These are phyloP conservation scores for Acephala macrosclerotiorum DNA, from an alignment of 2,329 filamentous ascomycete species.

Conservation along the genomic window DNA sequence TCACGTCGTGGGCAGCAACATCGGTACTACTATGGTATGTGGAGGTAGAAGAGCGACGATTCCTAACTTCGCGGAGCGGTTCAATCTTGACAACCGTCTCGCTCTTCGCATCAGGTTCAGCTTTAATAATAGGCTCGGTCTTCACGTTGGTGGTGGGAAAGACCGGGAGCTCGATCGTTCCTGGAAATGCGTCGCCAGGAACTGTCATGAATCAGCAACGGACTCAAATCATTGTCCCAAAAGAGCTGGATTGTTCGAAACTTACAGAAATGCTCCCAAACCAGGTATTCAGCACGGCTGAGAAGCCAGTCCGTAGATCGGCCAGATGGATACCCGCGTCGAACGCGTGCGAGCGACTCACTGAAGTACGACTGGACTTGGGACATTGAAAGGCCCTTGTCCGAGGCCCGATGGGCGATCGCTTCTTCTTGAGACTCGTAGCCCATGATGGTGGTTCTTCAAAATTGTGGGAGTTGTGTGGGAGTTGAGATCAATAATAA, in stretches of 20 bases:
- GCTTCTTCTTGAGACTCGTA: neutral
- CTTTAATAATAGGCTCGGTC: neutral
- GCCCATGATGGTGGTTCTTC: neutral
- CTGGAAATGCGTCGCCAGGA: slow-evolving; percentile 9
- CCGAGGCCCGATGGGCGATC: neutral
- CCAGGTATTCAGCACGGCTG: slow-evolving; percentile 18
- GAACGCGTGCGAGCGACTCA: neutral
- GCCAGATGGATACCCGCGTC: neutral
- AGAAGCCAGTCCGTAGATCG: neutral
- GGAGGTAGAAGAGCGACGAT: neutral
- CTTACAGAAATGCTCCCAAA: slow-evolving; percentile 27
- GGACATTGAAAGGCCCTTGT: neutral
- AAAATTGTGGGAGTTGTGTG: neutral
- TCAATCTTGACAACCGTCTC: slow-evolving; percentile 1
- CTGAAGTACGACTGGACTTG: neutral
- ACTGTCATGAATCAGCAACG: slow-evolving; percentile 6
- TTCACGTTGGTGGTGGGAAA: neutral
- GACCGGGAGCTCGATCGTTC: neutral
- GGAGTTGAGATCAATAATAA: neutral
- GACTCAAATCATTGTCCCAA: no score
- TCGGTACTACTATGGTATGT: neutral
- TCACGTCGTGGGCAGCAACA: no score
- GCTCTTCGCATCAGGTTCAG: neutral
- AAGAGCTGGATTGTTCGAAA: neutral
- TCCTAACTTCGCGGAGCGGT: neutral